Evolutionary conservation across 2,329 filamentous ascomycete genomes (phyloP), one percentile per base, ranked within the genome.

Genomic region (Ascochyta lentis): DNA sequence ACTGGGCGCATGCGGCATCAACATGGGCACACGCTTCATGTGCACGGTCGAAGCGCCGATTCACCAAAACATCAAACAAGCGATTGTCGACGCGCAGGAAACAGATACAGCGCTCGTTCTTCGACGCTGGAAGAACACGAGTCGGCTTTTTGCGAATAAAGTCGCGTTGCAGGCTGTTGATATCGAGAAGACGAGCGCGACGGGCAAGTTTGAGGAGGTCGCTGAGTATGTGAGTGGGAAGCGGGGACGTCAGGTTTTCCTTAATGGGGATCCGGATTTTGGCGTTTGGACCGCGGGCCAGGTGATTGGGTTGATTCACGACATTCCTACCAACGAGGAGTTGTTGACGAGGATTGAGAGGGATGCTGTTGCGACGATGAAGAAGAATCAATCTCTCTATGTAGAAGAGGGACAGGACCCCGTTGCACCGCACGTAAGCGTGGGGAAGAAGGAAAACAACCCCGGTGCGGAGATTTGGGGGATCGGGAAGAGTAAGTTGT

Each of bases 11-110:
- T 91, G 91, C 75, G 95, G 95, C 60, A 88, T 98, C 79, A 99
- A 99, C 79, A 99, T 99, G 95, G 95, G 95, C 54, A 99, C 95
- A 9, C 84, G 95, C 38, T 99, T 98, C 81, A 96, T 99, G 91
- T 94, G 90, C 80, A 98, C 95, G 0, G 83, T 94, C 40, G 95
- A 98, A 78, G 88, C 93, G 15, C 95, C 95, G 0, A 90, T 99
- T 61, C 95, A 99, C 79, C 75, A 86, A 44, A 96, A 96, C 65
- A 92, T 99, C 81, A 99, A 99, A 84, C 84, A 96, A 76, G 84
- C 90, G 65, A 99, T 99, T 70, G 92, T 97, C 46, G 84, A 86
- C 51, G 90, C 93, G 1, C 84, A 92, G 61, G 95, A 99, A 82
- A 92, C 90, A 22, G 92, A 98, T 76, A 99, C 95, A 0, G 87